Conservation (phyloP, 106 monocot genomes). For the Narthecium ossifragum region DNA sequence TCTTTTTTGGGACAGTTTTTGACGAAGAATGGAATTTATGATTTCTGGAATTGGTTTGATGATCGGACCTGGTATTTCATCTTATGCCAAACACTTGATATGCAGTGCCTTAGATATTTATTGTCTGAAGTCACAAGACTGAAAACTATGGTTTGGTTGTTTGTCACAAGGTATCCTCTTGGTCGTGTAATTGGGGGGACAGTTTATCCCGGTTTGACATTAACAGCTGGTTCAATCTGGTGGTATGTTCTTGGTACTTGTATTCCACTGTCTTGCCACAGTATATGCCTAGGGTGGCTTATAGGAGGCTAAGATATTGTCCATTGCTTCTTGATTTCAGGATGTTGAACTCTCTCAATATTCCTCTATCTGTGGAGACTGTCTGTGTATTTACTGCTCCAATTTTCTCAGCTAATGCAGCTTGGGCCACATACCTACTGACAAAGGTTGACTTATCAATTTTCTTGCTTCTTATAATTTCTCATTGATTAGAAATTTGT, state of each 20-base stretch:
- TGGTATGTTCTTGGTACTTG: conserved; percentile 65
- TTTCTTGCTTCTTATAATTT: too few species aligned
- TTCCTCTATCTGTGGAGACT: conserved; percentile 97
- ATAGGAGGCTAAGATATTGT: too few species aligned
- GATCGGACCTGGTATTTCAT: conserved; percentile 82
- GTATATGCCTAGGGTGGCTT: too few species aligned
- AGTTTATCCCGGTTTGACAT: conserved; percentile 92
- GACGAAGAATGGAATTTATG: conserved; percentile 95
- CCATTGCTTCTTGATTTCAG: conserved; percentile 27
- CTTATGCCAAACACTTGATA: too few species aligned
- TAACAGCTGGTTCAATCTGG: conserved; percentile 93
- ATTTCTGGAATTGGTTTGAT: conserved; percentile 99
- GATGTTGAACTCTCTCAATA: conserved; percentile 86
- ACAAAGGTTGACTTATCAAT: conserved; percentile 79
- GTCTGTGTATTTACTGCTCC: conserved; percentile 99
- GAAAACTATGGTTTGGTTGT: neutral
- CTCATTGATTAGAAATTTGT: conserved; percentile 5
- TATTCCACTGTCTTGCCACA: too few species aligned
- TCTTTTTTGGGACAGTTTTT: conserved; percentile 51
- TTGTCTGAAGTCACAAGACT: too few species aligned
- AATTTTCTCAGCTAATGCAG: conserved; percentile 87
- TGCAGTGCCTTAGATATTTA: too few species aligned
- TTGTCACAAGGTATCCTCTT: conserved; percentile 83
- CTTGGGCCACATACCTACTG: conserved; percentile 96
- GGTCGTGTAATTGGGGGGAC: conserved; percentile 99